Evolutionary conservation across 768 basidiomycete species (phyloP), one percentile per base, ranked within the genome.

Genomic region (Kwoniella pini): DNA sequence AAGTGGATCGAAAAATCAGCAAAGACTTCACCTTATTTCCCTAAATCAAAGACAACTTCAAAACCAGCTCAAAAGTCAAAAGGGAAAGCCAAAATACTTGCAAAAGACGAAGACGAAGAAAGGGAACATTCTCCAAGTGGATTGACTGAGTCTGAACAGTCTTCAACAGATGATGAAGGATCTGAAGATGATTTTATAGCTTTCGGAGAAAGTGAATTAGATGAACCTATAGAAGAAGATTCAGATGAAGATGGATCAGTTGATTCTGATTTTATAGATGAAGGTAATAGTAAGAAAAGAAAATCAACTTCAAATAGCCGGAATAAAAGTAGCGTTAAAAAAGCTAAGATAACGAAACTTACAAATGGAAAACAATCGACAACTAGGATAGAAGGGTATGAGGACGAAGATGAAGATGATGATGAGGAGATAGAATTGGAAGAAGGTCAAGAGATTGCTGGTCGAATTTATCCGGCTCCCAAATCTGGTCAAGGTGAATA

Each of bases 401-500:
- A 60, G 21, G 60, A 64, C 50, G 62, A 57, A 11, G 60, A 64
- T 56, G 62, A 57, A 9, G 63, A 67, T 43, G 62, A 60, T 19
- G 65, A 68, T n/a, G 54, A 62, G 19, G 72, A 74, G 21, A 51
- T 75, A 12, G 75, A 78, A 53, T 55, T 78, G 36, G 72, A 74
- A 56, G 77, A 78, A 55, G 77, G 77, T 9, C 75, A 78, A 42
- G 65, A 69, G 36, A 63, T 71, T 48, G 68, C 67, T 0, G 91
- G 91, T 0, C 81, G 79, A 11, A 87, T 94, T 11, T 85, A 93
- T 12, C 81, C 89, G 60, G 91, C 91, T 12, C 91, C 91, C 0
- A 90, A 82, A 67, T 86, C 85, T 0, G 92, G 92, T n/a, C 83
- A 83, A 79, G 89, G 90, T 88, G 55, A 44, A 82, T 6, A 33